Evolutionary conservation across 78 protist species (phyloP), one percentile per base, ranked within the genome.

Genomic region (Fonticula alba): DNA sequence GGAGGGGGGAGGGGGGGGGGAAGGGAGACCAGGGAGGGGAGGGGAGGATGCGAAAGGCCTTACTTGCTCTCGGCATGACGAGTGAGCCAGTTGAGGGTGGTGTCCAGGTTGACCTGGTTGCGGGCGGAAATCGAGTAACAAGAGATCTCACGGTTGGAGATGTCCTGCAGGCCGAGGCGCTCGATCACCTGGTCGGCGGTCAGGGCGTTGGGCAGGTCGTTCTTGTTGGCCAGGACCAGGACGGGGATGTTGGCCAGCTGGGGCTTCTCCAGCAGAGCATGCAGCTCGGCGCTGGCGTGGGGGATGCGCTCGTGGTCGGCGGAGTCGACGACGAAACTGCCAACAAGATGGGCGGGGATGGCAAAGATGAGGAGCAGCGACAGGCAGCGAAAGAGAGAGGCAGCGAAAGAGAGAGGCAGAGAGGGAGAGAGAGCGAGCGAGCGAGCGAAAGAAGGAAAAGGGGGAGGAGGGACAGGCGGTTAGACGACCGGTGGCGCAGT

Each of bases 211-310:
- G 81, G 85, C 6, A 89, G 58, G 79, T 93, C 98, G 73, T 89
- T 89, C 80, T 93, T 93, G 79, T 93, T 93, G 51, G 87, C 96
- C 1, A 93, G 82, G 0, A 93, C 88, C 3, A 93, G 74, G 3
- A 90, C 58, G 24, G 98, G 96, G n/a, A 88, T 93, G n/a, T 75
- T 74, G 0, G 62, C 70, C 14, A 92, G 85, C 32, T 88, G 82
- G 24, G 87, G 91, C 74, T 88, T 91, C 57, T 67, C 51, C 37
- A 92, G 62, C 40, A 92, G 71, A 27, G 73, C 85, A 3, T 64
- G 64, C 49, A 92, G 76, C 36, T 80, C 95, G 37, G 57, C 57
- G 60, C 69, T 75, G 24, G 94, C 60, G 22, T 56, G 72, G 36
- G 82, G 81, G n/a, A 86, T 22, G 27, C 61, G 70, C 9, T 66